These are phyloP conservation scores for Xylaria flabelliformis DNA, from an alignment of 495 filamentous ascomycete genomes.

Conservation along the genomic window DNA sequence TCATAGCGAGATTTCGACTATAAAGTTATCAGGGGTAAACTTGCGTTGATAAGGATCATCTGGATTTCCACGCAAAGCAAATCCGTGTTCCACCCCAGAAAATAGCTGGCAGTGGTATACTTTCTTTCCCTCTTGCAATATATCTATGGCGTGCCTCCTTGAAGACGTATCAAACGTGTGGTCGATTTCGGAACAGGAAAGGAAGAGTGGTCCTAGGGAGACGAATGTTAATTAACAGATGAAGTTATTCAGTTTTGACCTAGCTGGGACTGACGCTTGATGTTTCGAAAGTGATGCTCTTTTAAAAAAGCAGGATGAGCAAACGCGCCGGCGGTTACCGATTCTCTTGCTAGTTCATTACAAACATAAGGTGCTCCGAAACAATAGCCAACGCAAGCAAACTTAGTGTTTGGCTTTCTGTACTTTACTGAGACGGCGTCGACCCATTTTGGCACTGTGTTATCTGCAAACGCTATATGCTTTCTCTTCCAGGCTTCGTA, in stretches of 20 bases:
- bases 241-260: too few species aligned
- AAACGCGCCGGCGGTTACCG: constrained; percentile 45
- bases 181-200: constrained; percentile 60
- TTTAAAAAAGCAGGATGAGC: constrained; percentile 50
- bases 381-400: constrained; percentile 50
- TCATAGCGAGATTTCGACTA: neutral
- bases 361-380: constrained; percentile 53
- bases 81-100: constrained; percentile 68
- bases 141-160: constrained; percentile 65
- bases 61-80: constrained; percentile 65
- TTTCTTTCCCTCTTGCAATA: constrained; percentile 60
- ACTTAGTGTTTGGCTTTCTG: constrained; percentile 40
- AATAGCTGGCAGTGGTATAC: constrained; percentile 70
- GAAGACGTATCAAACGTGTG: constrained; percentile 63
- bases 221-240: neutral
- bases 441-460: constrained; percentile 45
- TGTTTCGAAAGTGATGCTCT: constrained; percentile 44
- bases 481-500: constrained; percentile 49
- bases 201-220: constrained; percentile 35
- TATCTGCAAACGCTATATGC: constrained; percentile 43
- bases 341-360: constrained; percentile 35
- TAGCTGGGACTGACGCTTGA: constrained; percentile 30
- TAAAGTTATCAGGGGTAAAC: constrained; percentile 6
- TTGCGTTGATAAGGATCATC: constrained; percentile 47
- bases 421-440: constrained; percentile 41